Evolutionary conservation across 306 rosid species (phyloP), one percentile per base, ranked within the genome.

Genomic region (Cucurbita moschata): DNA sequence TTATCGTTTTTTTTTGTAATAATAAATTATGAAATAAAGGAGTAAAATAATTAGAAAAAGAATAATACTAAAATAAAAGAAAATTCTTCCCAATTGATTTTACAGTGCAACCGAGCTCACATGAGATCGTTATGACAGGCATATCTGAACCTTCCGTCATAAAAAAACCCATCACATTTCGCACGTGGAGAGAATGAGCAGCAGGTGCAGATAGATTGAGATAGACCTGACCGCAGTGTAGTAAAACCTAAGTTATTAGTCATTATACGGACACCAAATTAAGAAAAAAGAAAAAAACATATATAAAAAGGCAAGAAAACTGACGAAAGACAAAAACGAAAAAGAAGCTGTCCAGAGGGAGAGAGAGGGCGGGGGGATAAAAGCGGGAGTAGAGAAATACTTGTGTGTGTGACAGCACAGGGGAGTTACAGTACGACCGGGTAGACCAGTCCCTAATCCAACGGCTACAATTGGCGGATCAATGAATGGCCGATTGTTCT

Each of bases 321-420:
- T 46, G 40, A 55, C 3, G 44, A 69, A 69, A 69, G 73, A 49
- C 73, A 69, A 69, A 56, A 69, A 69, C 58, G 58, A 14, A 69
- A 49, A 69, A 30, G 73, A 69, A 49, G 4, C 23, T 69, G 73
- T 21, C 35, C 42, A 40, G 72, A 19, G 10, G 18, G 42, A 47
- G 51, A 10, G 42, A 39, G 42, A 4, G 42, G 7, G 42, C 5
- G 44, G 8, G 44, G 4, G 10, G 47, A 64, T 40, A 42, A 65
- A 65, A 65, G 71, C 38, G 55, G 19, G 47, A 4, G 40, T 10
- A 19, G 73, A 46, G 73, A 6, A 13, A 3, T 0, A 4, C 0
- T 39, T 5, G 7, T 16, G 19, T 67, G 73, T 1, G 13, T 1
- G n/a, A 47, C 2, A 46, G 13, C 37, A 1, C n/a, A 66, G 8